These are phyloP conservation scores for Pinus albicaulis DNA, from an alignment of 75 land plant genomes.

Conservation along the genomic window DNA sequence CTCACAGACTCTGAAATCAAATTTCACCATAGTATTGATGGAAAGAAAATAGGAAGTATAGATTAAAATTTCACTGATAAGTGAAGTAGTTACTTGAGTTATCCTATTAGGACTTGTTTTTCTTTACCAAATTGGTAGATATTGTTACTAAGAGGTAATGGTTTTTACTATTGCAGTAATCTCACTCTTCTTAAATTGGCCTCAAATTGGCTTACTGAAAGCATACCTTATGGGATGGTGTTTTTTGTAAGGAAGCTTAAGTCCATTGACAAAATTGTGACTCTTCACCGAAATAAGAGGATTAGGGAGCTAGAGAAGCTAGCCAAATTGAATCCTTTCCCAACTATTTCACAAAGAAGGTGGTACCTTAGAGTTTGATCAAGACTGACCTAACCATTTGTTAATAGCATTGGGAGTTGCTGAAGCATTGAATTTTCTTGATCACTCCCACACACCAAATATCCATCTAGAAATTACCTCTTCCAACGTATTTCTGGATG, in stretches of 20 bases:
- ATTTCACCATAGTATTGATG: too few species aligned
- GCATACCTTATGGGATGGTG: slow-evolving; percentile 67
- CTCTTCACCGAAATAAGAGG: slow-evolving; percentile 68
- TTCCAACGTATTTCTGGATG: slow-evolving; percentile 63
- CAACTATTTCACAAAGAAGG: slow-evolving; percentile 59
- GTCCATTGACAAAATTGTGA: slow-evolving; percentile 55
- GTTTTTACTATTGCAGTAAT: slow-evolving; percentile 51
- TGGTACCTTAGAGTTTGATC: slow-evolving; percentile 19
- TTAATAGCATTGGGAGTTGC: slow-evolving; percentile 75
- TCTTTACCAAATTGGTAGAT: too few species aligned
- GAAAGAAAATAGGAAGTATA: too few species aligned
- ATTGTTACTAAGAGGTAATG: too few species aligned
- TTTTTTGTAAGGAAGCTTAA: slow-evolving; percentile 67
- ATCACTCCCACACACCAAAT: slow-evolving; percentile 52
- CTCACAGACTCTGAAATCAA: too few species aligned
- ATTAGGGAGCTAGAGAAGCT: slow-evolving; percentile 76
- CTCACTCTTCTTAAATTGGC: slow-evolving; percentile 79
- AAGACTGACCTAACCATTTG: slow-evolving; percentile 61
- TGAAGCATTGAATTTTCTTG: slow-evolving; percentile 78
- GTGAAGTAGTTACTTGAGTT: too few species aligned
- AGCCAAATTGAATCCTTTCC: slow-evolving; percentile 62
- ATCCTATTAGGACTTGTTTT: too few species aligned
- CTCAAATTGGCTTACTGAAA: slow-evolving; percentile 53
- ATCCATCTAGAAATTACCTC: slow-evolving; percentile 83
- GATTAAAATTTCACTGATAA: too few species aligned